Evolutionary conservation across 495 filamentous ascomycete species (phyloP), one percentile per base, ranked within the genome.

Genomic region (Haplographium delicatum): DNA sequence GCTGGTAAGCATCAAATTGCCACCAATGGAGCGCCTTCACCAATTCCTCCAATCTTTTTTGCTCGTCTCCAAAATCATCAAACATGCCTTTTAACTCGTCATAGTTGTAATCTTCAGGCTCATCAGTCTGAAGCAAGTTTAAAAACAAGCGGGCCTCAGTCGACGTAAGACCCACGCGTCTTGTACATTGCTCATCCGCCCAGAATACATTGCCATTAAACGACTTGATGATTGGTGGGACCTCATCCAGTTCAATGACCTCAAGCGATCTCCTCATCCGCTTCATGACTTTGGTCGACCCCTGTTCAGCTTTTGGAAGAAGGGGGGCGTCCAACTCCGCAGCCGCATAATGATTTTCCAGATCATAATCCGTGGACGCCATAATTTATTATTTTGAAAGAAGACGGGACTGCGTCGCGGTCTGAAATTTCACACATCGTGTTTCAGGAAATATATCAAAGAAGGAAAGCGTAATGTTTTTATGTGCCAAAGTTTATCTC

Each of bases 181-280:
- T 31, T 1, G 56, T 51, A 25, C 56, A 59, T 40, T 51, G 43
- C 40, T 59, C 47, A 30, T 54, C 56, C 1, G 56, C 56, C 56
- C 51, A 59, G 38, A 59, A 54, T 11, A 54, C 47, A 37, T 59
- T 59, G 11, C 56, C 56, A 47, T 59, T 51, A 1, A 41, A 37
- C 5, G 45, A 50, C 26, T 59, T 54, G 33, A 59, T 59, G 30
- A 59, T 54, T 22, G 51, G 51, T 2, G 56, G 56, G 28, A 59
- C 54, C 20, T 51, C 56, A 23, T 59, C 56, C 1, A 59, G 33
- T 15, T 42, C 24, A 22, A 59, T 51, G 19, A 33, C 34, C 25
- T 53, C 43, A 4, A 47, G 20, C 5, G 42, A 40, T 9, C 27
- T 25, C 20, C 42, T 46, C 10, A 41, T 18, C 6, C 37, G 43